Base-by-base conservation (phyloP, 2,329 filamentous ascomycete genomes). In the Fusarium sp. region DNA sequence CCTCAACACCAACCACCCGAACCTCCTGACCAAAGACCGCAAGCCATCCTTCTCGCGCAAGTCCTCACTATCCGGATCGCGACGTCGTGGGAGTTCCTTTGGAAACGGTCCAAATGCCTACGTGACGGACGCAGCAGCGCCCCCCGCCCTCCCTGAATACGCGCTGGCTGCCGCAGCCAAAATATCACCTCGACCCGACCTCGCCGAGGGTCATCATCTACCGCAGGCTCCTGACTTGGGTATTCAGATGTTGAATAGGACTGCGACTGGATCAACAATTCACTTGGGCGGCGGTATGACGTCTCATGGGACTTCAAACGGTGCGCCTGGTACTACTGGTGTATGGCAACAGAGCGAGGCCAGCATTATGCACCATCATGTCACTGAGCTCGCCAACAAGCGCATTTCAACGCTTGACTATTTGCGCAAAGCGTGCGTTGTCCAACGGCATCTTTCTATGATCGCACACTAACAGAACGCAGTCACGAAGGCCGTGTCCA, bases 361-460 rank as follows among this genome's bases (percentile, higher is more conserved):
- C 35, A 82, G 82, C 17, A 81, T 86, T n/a, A 80, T 89, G 33
- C 85, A 90, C 69, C 87, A 88, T 73, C 90, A 92, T 76, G 89
- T 99, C 70, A 93, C 96, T 66, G 96, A 98, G 69, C 90, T 94
- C 77, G 93, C 94, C 40, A 92, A 92, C 67, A 99, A 99, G 86
- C 90, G 96, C 76, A 98, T 99, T 85, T 95, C 94, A 2, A 98
- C 96, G 0, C 83, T 99, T 46, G 94, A 97, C 78, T 99, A 99
- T 80, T 83, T 99, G 72, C 91, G 95, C 71, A 98, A 97, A 85
- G 93, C 95, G 94, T 97, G 84, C 77, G 94, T 88, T 8, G 12
- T 22, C n/a, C 10, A 11, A 8, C n/a, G 12, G 3, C 31, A 12
- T 24, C 24, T 36, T 55, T 2, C 31, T 12, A 20, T n/a, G 4